Conservation (phyloP, 257 asterid species). For the Perilla frutescens region DNA sequence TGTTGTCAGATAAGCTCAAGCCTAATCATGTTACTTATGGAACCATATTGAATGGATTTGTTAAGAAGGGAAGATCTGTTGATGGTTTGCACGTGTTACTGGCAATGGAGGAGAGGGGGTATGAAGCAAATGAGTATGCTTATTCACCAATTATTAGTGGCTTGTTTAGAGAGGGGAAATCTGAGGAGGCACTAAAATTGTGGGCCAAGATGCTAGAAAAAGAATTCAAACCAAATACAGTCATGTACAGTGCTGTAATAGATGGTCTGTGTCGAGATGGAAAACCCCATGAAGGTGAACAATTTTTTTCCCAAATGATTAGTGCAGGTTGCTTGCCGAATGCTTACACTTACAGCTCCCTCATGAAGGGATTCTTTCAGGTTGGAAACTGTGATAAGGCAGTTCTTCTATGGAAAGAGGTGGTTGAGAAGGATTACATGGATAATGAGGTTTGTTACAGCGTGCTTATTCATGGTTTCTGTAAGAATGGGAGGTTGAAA, state of each 20-base stretch:
- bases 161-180: conserved; percentile 71
- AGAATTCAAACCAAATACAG: conserved; percentile 73
- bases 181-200: conserved; percentile 65
- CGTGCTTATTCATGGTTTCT: conserved; percentile 80
- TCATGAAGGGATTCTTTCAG: conserved; percentile 85
- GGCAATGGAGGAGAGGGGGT: conserved; percentile 83
- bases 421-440: conserved; percentile 52
- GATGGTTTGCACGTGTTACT: conserved; percentile 64
- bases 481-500: conserved; percentile 70
- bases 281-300: conserved; percentile 70
- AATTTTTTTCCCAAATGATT: conserved; percentile 62
- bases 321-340: conserved; percentile 64
- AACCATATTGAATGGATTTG: conserved; percentile 80
- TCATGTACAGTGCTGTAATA: conserved; percentile 80
- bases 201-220: conserved; percentile 69
- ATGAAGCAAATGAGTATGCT: conserved; percentile 55
- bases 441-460: conserved; percentile 71
- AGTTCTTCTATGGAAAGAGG: conserved; percentile 71
- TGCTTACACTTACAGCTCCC: conserved; percentile 73
- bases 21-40: conserved; percentile 87
- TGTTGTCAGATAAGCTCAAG: conserved; percentile 65
- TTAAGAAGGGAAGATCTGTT: conserved; percentile 65
- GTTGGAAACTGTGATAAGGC: conserved; percentile 71
- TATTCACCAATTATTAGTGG: conserved; percentile 89
- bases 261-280: conserved; percentile 82